Percentiles rank a stretch among this genome's conserved stretches.
Evolutionary conservation across 2,329 filamentous ascomycete species (phyloP).

Genomic region (Fusarium sp.): DNA sequence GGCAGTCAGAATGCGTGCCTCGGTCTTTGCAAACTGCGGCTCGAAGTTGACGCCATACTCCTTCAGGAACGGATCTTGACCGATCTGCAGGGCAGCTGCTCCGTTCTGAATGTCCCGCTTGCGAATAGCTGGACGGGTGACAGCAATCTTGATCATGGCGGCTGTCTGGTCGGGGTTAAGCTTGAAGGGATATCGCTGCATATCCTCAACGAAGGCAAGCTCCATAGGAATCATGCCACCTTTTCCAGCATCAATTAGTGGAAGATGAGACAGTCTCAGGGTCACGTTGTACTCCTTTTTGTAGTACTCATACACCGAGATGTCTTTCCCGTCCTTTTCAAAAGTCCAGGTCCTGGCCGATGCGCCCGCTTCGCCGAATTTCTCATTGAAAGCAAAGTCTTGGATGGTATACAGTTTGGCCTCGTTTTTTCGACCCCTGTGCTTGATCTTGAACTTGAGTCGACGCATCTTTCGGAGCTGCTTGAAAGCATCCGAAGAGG

Average conservation of each 20-base stretch:
- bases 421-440: slow-evolving; percentile 57
- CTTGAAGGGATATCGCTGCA: slow-evolving; percentile 72
- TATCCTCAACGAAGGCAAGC: slow-evolving; percentile 60
- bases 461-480: slow-evolving; percentile 63
- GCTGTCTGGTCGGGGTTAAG: slow-evolving; percentile 73
- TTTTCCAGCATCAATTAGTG: slow-evolving; percentile 66
- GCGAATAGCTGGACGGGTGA: slow-evolving; percentile 78
- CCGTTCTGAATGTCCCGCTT: slow-evolving; percentile 66
- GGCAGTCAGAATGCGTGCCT: slow-evolving; percentile 75
- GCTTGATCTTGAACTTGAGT: slow-evolving; percentile 65
- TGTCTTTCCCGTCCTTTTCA: slow-evolving; percentile 56
- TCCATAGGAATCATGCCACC: slow-evolving; percentile 70
- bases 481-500: slow-evolving; percentile 63
- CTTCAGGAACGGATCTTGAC: slow-evolving; percentile 76
- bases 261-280: slow-evolving; percentile 59
- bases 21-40: slow-evolving; percentile 68
- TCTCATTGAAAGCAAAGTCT: slow-evolving; percentile 58
- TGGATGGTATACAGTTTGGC: slow-evolving; percentile 63
- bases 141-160: slow-evolving; percentile 93
- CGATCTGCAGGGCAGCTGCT: slow-evolving; percentile 69
- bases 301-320: slow-evolving; percentile 66
- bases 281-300: slow-evolving; percentile 61
- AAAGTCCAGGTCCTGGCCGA: slow-evolving; percentile 67
- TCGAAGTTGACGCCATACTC: slow-evolving; percentile 80
- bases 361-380: slow-evolving; percentile 57